Evolutionary conservation across 805 yeast species (phyloP).

Genomic region (Pichia nakasei): DNA sequence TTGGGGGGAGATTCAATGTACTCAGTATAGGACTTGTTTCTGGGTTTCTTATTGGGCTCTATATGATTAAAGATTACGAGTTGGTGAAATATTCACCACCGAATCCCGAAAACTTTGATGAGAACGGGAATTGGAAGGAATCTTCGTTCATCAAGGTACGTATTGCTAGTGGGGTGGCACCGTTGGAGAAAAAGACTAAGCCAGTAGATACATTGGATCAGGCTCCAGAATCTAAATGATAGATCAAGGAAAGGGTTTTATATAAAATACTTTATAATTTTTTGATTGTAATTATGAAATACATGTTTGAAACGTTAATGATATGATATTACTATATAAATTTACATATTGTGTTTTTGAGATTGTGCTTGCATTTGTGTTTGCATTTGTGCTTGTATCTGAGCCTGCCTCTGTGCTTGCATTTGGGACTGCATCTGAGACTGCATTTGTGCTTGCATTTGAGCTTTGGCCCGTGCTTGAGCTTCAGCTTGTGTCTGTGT

Average conservation of each 20-base stretch:
- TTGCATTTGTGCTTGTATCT: no score
- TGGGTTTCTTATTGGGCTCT: constrained; percentile 23
- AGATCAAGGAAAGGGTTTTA: no score
- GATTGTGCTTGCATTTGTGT: no score
- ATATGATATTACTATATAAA: no score
- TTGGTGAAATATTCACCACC: constrained; percentile 34
- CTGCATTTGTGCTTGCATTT: constrained; percentile 1
- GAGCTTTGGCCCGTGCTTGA: neutral
- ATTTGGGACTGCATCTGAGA: constrained; percentile 2
- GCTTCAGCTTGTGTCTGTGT: neutral
- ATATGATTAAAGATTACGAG: constrained; percentile 26
- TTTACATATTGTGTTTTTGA: no score
- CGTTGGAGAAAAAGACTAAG: constrained; percentile 27
- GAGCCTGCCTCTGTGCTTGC: neutral
- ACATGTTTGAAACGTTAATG: no score
- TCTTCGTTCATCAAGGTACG: constrained; percentile 27
- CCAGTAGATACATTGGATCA: neutral
- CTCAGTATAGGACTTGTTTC: constrained; percentile 18
- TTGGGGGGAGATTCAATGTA: constrained; percentile 23
- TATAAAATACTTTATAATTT: no score
- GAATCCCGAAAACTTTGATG: constrained; percentile 29
- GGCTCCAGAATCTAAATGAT: neutral
- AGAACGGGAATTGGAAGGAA: constrained; percentile 31
- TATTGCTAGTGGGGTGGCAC: constrained; percentile 28
- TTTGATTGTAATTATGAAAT: no score